A percentile compares a stretch with the other conserved stretches of the same genome.
phyloP scores from a whole-genome alignment of 1,284 basidiomycete genomes.

The Microbotryomycetes sp. region DNA sequence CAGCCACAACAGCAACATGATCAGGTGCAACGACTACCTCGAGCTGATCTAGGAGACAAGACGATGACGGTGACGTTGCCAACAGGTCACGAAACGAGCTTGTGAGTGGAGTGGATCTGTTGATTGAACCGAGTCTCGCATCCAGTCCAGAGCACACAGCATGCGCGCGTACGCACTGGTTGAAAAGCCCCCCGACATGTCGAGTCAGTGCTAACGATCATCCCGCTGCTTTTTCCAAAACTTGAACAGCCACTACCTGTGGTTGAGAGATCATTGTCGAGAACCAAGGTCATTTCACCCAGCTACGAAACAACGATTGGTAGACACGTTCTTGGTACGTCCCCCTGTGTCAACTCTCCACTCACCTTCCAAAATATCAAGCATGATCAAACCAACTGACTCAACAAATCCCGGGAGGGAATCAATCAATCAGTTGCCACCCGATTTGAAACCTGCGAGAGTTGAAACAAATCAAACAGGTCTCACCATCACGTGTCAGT shows the following conservation, averaged over 20 bases:
- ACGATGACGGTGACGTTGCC: constrained; percentile 1
- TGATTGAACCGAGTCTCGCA: too few species aligned
- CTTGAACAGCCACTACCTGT: constrained; percentile 57
- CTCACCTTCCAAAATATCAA: background rate
- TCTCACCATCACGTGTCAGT: constrained; percentile 60
- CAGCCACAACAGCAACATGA: background rate
- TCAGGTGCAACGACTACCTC: background rate
- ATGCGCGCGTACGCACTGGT: too few species aligned
- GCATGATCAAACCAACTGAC: background rate
- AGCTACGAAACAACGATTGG: constrained; percentile 79
- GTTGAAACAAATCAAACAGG: constrained; percentile 60
- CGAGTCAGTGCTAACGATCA: too few species aligned
- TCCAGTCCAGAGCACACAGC: too few species aligned
- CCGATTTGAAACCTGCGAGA: constrained; percentile 60
- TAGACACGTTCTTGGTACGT: constrained; percentile 73
- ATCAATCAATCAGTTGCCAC: constrained; percentile 57
- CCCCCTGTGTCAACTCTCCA: background rate
- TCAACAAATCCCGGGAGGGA: background rate
- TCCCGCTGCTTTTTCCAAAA: background rate
- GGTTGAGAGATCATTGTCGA: constrained; percentile 79
- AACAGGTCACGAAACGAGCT: constrained; percentile 5
- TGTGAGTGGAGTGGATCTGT: constrained; percentile 2
- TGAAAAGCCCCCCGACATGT: too few species aligned
- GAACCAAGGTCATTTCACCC: constrained; percentile 82
- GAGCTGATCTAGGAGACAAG: background rate